Base-by-base conservation (phyloP, 495 filamentous ascomycete genomes). In the Evernia prunastri region DNA sequence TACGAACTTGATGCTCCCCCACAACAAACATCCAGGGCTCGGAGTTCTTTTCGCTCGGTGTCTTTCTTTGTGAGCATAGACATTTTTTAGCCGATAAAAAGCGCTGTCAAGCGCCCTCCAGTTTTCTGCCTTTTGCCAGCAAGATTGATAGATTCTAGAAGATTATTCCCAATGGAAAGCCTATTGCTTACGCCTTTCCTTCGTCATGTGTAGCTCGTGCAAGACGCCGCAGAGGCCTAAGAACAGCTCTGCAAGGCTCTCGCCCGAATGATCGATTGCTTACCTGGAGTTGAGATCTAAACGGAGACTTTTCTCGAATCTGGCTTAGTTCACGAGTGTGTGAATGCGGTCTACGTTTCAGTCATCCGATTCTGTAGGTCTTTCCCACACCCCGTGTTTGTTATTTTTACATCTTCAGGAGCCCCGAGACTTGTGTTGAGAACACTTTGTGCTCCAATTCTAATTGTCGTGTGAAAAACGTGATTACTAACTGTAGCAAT, bases 171-270 rank as follows among this genome's bases (percentile, higher is more conserved):
- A 36, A 15, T 37, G 13, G 40, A 39, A 47, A 0, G 10, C 7
- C 13, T n/a, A 11, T 47, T 23, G 29, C 58, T 60, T 60, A 35
- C 18, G 23, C 27, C 40, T 49, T 23, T 10, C 43, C 17, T 3
- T 53, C 2, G 18, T 1, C 11, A 0, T 25, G 18, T 47, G 31
- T 37, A 51, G 45, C 25, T 61, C 7, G 59, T 61, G 18, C 31
- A 61, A 53, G 43, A 51, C 33, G 59, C 59, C 36, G 45, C 45
- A 29, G 29, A 51, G 42, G 59, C 45, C 51, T 53, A 61, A 18
- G 35, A 33, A 45, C 45, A 61, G 20, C 43, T 61, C n/a, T 61
- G 43, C 33, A 61, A 23, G 42, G 59, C 43, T 27, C 59, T 61
- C n/a, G 25, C 31, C 31, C 42, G 31, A 18, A 51, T 61, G 23